phyloP scores from a whole-genome alignment of 306 rosid genomes.

The Carpinus fangiana region DNA sequence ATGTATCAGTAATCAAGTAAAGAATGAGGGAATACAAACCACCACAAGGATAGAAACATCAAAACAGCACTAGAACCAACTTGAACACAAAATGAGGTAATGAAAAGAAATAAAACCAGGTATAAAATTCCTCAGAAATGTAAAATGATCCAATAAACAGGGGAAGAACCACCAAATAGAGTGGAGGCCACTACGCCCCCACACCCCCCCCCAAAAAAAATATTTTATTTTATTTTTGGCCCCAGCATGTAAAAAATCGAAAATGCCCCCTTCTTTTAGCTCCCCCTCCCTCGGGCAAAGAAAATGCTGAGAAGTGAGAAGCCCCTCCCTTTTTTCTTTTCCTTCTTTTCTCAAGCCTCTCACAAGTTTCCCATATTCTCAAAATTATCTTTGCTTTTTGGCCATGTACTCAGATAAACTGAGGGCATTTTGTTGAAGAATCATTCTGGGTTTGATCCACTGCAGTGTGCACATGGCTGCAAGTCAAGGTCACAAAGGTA shows the following conservation, averaged over 20 bases:
- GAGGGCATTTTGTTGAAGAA: conserved; percentile 63
- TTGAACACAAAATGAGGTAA: not conserved
- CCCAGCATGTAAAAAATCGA: no score
- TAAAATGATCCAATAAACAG: not conserved
- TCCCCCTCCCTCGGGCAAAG: no score
- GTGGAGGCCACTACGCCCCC: no score
- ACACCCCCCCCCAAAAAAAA: not conserved
- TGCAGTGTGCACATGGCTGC: conserved; percentile 64
- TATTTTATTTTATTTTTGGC: no score
- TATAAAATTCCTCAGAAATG: not conserved
- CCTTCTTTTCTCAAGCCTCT: no score
- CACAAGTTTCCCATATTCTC: no score
- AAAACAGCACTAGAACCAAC: not conserved
- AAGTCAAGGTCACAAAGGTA: conserved; percentile 79
- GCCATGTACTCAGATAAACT: no score
- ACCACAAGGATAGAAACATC: not conserved
- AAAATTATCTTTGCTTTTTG: no score
- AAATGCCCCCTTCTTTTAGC: no score
- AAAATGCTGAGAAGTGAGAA: no score
- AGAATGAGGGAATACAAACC: not conserved
- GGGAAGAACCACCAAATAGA: no score
- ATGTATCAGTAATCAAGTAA: not conserved
- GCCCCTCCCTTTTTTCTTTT: no score
- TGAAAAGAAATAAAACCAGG: not conserved
- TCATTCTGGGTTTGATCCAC: conserved; percentile 57